Base-by-base conservation (phyloP, 108 stramenopile species). In the Aurantiochytrium sp. region DNA sequence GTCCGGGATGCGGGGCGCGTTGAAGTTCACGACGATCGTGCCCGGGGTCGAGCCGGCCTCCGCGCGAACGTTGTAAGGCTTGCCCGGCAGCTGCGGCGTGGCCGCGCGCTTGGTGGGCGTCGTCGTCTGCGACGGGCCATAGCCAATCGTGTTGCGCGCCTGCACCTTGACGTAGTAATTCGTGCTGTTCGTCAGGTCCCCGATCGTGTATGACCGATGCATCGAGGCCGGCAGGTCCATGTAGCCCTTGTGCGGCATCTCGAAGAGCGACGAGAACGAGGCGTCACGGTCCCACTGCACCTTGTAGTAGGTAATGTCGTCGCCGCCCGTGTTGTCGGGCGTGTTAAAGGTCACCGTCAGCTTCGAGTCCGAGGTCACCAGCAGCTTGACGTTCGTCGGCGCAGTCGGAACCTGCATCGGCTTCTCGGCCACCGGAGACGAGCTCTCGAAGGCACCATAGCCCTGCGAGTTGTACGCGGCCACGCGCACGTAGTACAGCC, bases 271-370 rank as follows among this genome's bases (percentile, higher is more conserved):
- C 55, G 91, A 90, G 86, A 96, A 96, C 12, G 85, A 65, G 19
- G 90, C 87, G 27, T 91, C 69, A 21, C 92, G 93, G 93, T 96
- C 96, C 96, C 96, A 96, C 55, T 95, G 93, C n/a, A 96, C 87
- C 30, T 90, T 68, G 86, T 95, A 96, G n/a, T 87, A 86, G 4
- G 90, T 90, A 10, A 96, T 91, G 21, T 85, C 85, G 85, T 95
- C 95, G 32, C 96, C 96, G 30, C 96, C 96, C 86, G 95, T 88
- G 55, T 91, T 88, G 32, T 85, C 22, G 34, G 95, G 94, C 41
- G 86, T 68, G 31, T 55, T 55, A 89, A 91, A 95, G 19, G 91
- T 91, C 36, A 96, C 93, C 36, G 95, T 96, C 31, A 96, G 86
- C 95, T 95, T 95, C 34, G 92, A 92, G 86, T 95, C 91, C n/a